Base-by-base conservation (phyloP, 2,329 filamentous ascomycete species). In the Ophiostoma montium region DNA sequence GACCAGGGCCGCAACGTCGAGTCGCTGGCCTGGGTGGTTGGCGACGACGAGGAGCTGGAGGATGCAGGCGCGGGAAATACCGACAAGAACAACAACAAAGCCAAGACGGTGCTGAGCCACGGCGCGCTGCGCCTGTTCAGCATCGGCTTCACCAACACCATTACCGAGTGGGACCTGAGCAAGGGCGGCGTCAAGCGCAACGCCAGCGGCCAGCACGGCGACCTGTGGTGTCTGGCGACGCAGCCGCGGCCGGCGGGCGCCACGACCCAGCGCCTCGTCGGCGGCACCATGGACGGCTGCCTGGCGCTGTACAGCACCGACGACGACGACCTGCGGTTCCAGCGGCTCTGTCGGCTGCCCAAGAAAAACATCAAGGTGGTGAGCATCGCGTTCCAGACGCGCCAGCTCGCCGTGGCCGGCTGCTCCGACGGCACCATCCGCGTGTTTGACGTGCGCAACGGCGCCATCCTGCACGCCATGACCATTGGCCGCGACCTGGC, bases 381-480 rank as follows among this genome's bases (percentile, higher is more conserved):
- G 59, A 95, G 87, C 67, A 80, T 98, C 54, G 78, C 84, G 21
- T 98, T 94, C 67, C 88, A 95, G 65, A 83, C 85, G 56, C 80
- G 84, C 50, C 78, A 90, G 59, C 79, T 81, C 32, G 80, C 90
- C 51, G 78, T 95, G 38, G 88, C 90, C 33, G 92, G 92, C 19
- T 96, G 92, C 63, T 90, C 88, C n/a, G 90, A 98, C 67, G 89
- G 88, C 65, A 86, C 80, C n/a, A 92, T 98, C 56, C 83, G 90
- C 54, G 77, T 92, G 48, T 94, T 89, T 65, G 88, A 96, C 62
- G 82, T 87, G 56, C 75, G 84, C 46, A 90, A 78, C 60, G 86
- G 86, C 13, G 75, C 80, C 47, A 72, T 86, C 52, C 62, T 95
- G 51, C 76, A 87, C 42, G 86, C 79, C 55, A 92, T 98, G 74